Conservation (phyloP, 805 yeast genomes). For the Suhomyces vadensis region DNA sequence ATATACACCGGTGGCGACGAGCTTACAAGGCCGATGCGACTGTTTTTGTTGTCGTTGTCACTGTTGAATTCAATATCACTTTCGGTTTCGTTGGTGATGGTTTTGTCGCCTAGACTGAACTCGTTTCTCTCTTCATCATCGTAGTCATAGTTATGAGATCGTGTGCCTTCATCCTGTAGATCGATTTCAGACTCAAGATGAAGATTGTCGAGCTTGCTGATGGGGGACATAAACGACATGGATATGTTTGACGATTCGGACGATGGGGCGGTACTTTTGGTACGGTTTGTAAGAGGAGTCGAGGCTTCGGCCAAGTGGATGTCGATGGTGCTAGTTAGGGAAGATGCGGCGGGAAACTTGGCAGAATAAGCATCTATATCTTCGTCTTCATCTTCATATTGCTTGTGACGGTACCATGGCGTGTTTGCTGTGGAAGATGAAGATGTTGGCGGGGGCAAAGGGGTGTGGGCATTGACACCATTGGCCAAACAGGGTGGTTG, state of each 20-base stretch:
- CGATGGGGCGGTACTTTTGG: constrained; percentile 1
- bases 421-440: constrained; percentile 4
- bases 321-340: constrained; percentile 1
- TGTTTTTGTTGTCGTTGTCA: constrained; percentile 6
- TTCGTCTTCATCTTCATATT: constrained; percentile 10
- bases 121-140: constrained; percentile 16
- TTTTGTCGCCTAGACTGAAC: constrained; percentile 27
- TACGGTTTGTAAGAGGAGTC: constrained; percentile 21
- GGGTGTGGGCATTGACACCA: background rate
- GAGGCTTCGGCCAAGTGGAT: constrained; percentile 22
- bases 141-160: constrained; percentile 12
- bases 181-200: constrained; percentile 26
- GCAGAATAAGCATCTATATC: constrained; percentile 6
- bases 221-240: constrained; percentile 32
- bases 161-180: constrained; percentile 5
- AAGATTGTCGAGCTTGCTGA: constrained; percentile 34
- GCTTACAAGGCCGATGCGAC: constrained; percentile 1
- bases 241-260: constrained; percentile 12
- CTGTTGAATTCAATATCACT: constrained; percentile 15
- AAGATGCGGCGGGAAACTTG: background rate
- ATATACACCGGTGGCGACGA: constrained; percentile 23
- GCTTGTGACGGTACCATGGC: constrained; percentile 14
- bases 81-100: constrained; percentile 24
- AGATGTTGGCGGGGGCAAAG: constrained; percentile 6
- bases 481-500: constrained; percentile 11